phyloP scores from a whole-genome alignment of 352 stramenopile species.

The Phytophthora palmivora region DNA sequence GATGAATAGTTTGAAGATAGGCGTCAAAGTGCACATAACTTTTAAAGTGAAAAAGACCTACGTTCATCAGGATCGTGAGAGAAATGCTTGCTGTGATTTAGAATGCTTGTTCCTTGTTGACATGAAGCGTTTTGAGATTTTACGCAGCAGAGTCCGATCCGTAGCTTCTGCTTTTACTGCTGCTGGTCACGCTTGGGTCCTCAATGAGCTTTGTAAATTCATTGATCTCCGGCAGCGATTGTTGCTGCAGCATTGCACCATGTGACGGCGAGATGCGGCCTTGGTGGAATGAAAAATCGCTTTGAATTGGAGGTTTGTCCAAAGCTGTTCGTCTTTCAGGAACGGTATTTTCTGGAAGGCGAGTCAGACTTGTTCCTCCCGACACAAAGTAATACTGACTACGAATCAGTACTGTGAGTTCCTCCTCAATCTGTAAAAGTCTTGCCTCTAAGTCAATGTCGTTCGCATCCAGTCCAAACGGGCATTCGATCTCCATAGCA shows the following conservation, averaged over 20 bases:
- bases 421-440: constrained; percentile 81
- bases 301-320: constrained; percentile 20
- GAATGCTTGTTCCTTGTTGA: neutral
- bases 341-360: constrained; percentile 19
- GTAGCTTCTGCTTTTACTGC: constrained; percentile 28
- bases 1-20: no score
- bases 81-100: no score
- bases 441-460: constrained; percentile 83
- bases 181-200: constrained; percentile 15
- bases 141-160: constrained; percentile 30
- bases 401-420: constrained; percentile 80
- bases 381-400: constrained; percentile 87
- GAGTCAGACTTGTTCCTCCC: constrained; percentile 51
- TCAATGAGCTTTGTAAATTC: constrained; percentile 76
- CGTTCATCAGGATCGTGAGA: no score
- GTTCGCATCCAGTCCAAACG: constrained; percentile 81
- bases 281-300: constrained; percentile 72
- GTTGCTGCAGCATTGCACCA: constrained; percentile 35
- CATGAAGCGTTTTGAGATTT: neutral
- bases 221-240: constrained; percentile 77
- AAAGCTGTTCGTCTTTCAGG: constrained; percentile 6
- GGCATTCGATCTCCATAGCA: constrained; percentile 86
- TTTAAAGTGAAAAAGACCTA: no score
- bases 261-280: constrained; percentile 59
- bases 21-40: no score